These are phyloP conservation scores for Didymella pinodella DNA, from an alignment of 2,329 filamentous ascomycete genomes.

Conservation along the genomic window DNA sequence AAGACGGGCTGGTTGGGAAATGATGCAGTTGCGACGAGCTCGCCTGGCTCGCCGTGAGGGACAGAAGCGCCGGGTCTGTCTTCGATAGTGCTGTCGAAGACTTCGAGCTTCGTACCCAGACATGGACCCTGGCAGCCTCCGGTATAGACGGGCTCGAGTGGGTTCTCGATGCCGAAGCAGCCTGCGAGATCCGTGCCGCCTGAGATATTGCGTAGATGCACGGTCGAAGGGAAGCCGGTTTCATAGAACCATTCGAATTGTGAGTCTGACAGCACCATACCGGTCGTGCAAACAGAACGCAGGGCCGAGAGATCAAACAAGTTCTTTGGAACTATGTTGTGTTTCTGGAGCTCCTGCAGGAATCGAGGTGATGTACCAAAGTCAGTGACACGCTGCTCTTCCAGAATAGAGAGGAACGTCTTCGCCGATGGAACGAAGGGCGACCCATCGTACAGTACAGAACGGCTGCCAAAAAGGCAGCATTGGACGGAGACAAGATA, in stretches of 20 bases:
- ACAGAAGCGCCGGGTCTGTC: conserved; percentile 60
- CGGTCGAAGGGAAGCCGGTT: conserved; percentile 69
- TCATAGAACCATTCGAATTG: conserved; percentile 85
- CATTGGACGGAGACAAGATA: conserved; percentile 70
- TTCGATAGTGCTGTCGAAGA: conserved; percentile 65
- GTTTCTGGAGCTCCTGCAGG: conserved; percentile 75
- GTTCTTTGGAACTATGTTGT: conserved; percentile 67
- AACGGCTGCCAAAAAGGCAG: conserved; percentile 67
- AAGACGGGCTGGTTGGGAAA: conserved; percentile 77
- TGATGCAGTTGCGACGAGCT: conserved; percentile 72
- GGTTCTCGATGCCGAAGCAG: conserved; percentile 71
- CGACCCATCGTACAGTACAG: conserved; percentile 82
- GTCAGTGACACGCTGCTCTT: conserved; percentile 71
- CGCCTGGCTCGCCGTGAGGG: conserved; percentile 72
- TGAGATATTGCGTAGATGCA: conserved; percentile 76
- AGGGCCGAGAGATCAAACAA: conserved; percentile 70
- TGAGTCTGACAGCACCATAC: conserved; percentile 81
- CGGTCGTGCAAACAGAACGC: conserved; percentile 72
- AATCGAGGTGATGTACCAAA: conserved; percentile 80
- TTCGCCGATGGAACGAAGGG: conserved; percentile 75
- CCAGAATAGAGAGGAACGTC: conserved; percentile 69
- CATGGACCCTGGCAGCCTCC: conserved; percentile 64
- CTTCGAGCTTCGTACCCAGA: conserved; percentile 63
- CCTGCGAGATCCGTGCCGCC: conserved; percentile 80
- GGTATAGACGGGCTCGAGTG: conserved; percentile 70